A percentile compares a stretch with the other conserved stretches of the same genome.
These are phyloP conservation scores for Mucor piriformis DNA, from an alignment of 371 early-diverging fungal genomes.

Conservation along the genomic window DNA sequence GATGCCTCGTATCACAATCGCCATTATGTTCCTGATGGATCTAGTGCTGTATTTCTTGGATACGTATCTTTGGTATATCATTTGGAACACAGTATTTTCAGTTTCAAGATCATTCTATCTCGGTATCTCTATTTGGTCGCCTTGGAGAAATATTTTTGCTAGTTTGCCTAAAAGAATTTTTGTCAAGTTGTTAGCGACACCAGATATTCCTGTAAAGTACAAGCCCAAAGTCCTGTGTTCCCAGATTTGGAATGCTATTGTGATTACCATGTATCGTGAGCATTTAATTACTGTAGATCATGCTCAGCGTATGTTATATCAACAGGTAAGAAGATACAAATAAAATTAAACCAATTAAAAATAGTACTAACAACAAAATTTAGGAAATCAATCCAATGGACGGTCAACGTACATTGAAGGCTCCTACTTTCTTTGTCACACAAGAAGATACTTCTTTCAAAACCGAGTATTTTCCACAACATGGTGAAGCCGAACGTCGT, in stretches of 20 bases:
- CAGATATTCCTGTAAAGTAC: constrained; percentile 71
- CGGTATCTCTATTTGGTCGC: constrained; percentile 86
- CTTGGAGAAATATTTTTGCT: constrained; percentile 87
- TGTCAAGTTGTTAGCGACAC: constrained; percentile 76
- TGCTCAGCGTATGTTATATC: constrained; percentile 78
- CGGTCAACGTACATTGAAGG: constrained; percentile 71
- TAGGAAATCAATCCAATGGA: constrained; percentile 61
- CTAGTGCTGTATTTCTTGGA: constrained; percentile 86
- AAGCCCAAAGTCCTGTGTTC: constrained; percentile 81
- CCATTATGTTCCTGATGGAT: constrained; percentile 80
- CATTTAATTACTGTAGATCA: constrained; percentile 82
- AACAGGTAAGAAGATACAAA: constrained; percentile 57
- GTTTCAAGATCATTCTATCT: constrained; percentile 80
- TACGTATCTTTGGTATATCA: constrained; percentile 92
- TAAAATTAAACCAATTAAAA: background rate
- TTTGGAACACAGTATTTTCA: constrained; percentile 83
- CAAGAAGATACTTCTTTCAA: constrained; percentile 83
- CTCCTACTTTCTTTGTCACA: constrained; percentile 83
- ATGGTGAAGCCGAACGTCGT: constrained; percentile 85
- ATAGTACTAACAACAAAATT: background rate
- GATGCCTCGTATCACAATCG: constrained; percentile 75
- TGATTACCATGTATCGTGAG: constrained; percentile 87
- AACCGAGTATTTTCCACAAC: constrained; percentile 77
- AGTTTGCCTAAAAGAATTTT: constrained; percentile 87
- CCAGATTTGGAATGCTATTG: constrained; percentile 89